phyloP scores from a whole-genome alignment of 2,329 filamentous ascomycete genomes.

The Colletotrichum liaoningense region DNA sequence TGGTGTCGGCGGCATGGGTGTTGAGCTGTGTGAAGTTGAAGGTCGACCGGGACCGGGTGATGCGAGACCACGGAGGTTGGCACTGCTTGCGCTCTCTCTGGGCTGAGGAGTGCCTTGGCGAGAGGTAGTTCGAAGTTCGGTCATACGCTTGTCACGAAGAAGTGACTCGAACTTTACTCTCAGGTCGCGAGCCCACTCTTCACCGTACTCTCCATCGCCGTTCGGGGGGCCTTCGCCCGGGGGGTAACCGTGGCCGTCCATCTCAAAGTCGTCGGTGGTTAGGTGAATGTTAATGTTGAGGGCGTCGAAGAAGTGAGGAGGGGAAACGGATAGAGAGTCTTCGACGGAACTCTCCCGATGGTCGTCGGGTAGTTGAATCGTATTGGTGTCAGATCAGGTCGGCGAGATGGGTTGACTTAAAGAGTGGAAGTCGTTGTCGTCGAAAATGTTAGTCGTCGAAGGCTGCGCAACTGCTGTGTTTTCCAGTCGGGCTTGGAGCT shows the following conservation, averaged over 20 bases:
- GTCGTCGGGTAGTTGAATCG: not conserved
- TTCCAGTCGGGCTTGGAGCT: not conserved
- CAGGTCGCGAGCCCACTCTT: constrained; percentile 82
- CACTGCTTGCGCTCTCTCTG: constrained; percentile 64
- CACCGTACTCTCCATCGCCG: constrained; percentile 64
- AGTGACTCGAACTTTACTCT: constrained; percentile 88
- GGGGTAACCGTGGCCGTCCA: constrained; percentile 53
- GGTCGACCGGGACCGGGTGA: constrained; percentile 55
- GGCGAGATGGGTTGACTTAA: constrained; percentile 7
- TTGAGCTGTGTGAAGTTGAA: constrained; percentile 55
- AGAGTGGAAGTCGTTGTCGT: constrained; percentile 27
- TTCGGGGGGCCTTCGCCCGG: constrained; percentile 43
- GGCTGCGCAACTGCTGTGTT: constrained; percentile 3
- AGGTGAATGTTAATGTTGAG: constrained; percentile 10
- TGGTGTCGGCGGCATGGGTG: constrained; percentile 48
- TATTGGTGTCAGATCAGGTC: not conserved
- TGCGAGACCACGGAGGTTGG: constrained; percentile 56
- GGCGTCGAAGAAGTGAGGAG: constrained; percentile 21
- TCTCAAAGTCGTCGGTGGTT: constrained; percentile 39
- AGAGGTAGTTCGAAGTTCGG: constrained; percentile 69
- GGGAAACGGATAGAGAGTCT: constrained; percentile 12
- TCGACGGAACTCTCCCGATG: constrained; percentile 22
- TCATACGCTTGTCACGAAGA: constrained; percentile 87
- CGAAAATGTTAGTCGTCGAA: constrained; percentile 6
- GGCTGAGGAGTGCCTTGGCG: constrained; percentile 68